Conservation (phyloP, 2,329 filamentous ascomycete genomes). For the Didymella glomerata region DNA sequence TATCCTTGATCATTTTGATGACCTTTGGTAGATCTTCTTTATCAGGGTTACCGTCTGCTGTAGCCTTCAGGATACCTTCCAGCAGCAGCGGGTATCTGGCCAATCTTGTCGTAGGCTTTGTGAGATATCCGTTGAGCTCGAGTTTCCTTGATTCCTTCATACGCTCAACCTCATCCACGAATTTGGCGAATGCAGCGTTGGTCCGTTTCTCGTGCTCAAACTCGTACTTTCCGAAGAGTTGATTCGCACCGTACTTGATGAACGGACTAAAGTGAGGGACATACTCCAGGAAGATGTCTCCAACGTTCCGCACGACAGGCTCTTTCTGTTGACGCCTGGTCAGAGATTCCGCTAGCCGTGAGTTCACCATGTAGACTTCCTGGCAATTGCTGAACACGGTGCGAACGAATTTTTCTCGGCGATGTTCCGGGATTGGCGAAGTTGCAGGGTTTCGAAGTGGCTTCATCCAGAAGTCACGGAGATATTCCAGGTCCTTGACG, state of each 20-base stretch:
- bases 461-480: conserved; percentile 98
- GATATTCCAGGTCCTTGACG: conserved; percentile 97
- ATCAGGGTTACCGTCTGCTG: conserved; percentile 86
- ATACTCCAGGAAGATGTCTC: conserved; percentile 92
- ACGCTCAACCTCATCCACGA: conserved; percentile 95
- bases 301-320: conserved; percentile 86
- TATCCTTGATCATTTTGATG: conserved; percentile 83
- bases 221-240: conserved; percentile 95
- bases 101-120: conserved; percentile 94
- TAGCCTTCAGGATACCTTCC: conserved; percentile 91
- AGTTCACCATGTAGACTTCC: conserved; percentile 93
- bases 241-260: conserved; percentile 93
- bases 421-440: conserved; percentile 87
- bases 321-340: conserved; percentile 90
- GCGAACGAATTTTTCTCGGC: conserved; percentile 88
- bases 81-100: conserved; percentile 92
- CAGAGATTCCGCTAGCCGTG: conserved; percentile 83
- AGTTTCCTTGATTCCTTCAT: conserved; percentile 96
- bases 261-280: conserved; percentile 95
- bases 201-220: conserved; percentile 94
- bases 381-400: conserved; percentile 96
- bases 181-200: conserved; percentile 85
- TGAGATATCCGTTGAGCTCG: conserved; percentile 96
- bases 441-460: conserved; percentile 74
- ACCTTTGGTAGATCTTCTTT: conserved; percentile 92